phyloP scores from a whole-genome alignment of 768 basidiomycete species.

The Hericium rajendrae region DNA sequence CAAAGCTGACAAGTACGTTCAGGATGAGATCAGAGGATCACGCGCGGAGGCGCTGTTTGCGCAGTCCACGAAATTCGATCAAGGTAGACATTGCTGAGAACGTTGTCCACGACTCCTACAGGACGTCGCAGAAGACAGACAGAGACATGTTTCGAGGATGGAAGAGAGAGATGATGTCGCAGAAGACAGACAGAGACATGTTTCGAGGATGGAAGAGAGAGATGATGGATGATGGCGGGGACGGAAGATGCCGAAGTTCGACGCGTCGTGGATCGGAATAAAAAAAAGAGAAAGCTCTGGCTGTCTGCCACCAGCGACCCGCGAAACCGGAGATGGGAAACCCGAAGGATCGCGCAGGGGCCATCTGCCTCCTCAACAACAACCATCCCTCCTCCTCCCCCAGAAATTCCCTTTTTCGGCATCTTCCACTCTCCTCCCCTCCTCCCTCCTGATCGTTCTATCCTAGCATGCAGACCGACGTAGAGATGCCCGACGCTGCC shows the following conservation, averaged over 20 bases:
- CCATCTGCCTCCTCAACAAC: constrained; percentile 6
- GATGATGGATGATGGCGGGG: background rate
- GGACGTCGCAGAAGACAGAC: background rate
- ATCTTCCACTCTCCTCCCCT: constrained; percentile 15
- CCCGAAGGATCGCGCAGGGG: constrained; percentile 9
- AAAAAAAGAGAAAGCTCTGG: background rate
- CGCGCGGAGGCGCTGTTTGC: too few species aligned
- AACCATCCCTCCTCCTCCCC: constrained; percentile 16
- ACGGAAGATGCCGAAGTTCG: background rate
- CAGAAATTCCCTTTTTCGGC: constrained; percentile 22
- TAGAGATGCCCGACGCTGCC: too few species aligned
- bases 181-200: background rate
- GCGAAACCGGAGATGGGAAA: background rate
- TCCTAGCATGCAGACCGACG: background rate
- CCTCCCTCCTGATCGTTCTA: constrained; percentile 5
- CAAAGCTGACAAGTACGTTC: too few species aligned
- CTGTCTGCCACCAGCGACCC: background rate
- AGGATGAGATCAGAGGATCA: too few species aligned
- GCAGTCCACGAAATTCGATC: too few species aligned
- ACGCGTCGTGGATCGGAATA: background rate
- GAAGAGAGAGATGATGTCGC: background rate
- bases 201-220: background rate
- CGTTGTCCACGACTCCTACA: background rate
- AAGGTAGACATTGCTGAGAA: background rate
- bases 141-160: background rate